Conservation (phyloP, 2,329 filamentous ascomycete genomes). For the Fusarium tjaetaba region DNA sequence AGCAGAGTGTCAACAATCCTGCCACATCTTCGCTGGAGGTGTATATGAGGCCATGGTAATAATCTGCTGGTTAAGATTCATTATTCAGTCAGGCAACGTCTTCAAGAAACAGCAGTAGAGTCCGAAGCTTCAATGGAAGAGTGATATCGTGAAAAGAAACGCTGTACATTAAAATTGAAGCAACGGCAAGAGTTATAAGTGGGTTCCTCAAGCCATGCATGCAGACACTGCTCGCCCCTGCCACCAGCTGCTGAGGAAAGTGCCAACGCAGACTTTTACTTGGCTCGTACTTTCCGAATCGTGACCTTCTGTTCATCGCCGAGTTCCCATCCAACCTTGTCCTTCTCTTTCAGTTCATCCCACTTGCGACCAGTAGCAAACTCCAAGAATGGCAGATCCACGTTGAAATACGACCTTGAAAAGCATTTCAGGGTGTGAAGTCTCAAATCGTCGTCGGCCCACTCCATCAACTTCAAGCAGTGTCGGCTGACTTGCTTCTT, state of each 20-base stretch:
- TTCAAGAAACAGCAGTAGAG: neutral
- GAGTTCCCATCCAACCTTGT: constrained; percentile 86
- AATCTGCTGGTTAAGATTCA: neutral
- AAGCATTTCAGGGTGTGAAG: constrained; percentile 87
- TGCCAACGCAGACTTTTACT: constrained; percentile 41
- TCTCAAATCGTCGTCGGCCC: constrained; percentile 78
- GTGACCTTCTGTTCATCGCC: constrained; percentile 74
- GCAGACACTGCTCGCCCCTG: constrained; percentile 7
- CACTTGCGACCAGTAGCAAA: constrained; percentile 74
- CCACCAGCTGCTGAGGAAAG: neutral
- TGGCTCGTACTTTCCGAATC: constrained; percentile 69
- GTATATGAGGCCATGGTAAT: neutral
- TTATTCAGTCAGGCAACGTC: neutral
- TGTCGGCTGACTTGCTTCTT: constrained; percentile 82
- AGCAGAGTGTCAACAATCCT: neutral
- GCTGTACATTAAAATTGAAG: neutral
- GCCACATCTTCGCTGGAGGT: neutral
- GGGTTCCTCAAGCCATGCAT: neutral
- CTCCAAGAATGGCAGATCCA: constrained; percentile 76
- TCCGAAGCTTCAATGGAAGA: neutral
- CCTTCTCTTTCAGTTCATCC: constrained; percentile 72
- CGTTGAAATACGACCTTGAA: constrained; percentile 80
- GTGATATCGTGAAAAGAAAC: neutral
- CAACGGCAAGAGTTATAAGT: neutral
- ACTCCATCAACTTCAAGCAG: constrained; percentile 81